phyloP scores from a whole-genome alignment of 495 filamentous ascomycete species.

The Penicillium coprophilum region DNA sequence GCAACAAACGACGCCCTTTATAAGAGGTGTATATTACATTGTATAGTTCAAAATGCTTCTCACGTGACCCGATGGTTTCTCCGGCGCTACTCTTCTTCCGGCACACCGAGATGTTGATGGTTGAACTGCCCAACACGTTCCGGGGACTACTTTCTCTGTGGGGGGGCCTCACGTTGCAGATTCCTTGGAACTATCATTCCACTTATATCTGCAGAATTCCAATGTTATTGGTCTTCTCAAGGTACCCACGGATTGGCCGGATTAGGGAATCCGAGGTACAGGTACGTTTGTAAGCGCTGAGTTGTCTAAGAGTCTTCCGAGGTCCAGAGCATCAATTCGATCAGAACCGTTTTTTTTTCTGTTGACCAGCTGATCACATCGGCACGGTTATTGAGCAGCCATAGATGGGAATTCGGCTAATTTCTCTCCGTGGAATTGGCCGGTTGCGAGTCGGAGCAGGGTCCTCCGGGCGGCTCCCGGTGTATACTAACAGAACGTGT shows the following conservation, averaged over 20 bases:
- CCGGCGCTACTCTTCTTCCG: constrained; percentile 11
- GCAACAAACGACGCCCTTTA: neutral
- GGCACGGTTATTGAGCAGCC: constrained; percentile 11
- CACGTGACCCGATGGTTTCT: constrained; percentile 1
- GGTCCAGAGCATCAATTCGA: neutral
- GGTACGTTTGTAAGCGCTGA: neutral
- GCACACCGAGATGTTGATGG: constrained; percentile 12
- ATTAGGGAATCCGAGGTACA: constrained; percentile 19
- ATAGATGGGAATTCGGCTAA: constrained; percentile 21
- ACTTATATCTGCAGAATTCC: neutral
- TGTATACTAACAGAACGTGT: constrained; percentile 21
- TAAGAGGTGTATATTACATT: neutral
- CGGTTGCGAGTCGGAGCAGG: constrained; percentile 29
- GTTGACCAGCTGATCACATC: constrained; percentile 4
- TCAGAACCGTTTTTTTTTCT: neutral
- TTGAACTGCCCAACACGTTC: constrained; percentile 1
- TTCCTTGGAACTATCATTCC: constrained; percentile 1
- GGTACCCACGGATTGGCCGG: constrained; percentile 15
- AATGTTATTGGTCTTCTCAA: neutral
- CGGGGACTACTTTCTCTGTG: neutral
- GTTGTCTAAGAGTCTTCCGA: neutral
- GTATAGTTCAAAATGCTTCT: neutral
- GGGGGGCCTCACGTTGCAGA: neutral
- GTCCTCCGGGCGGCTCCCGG: constrained; percentile 38
- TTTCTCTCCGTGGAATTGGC: constrained; percentile 10